A percentile compares a stretch with the other conserved stretches of the same genome.
Conservation (phyloP, 2,329 filamentous ascomycete species). For the Penicillium expansum region DNA sequence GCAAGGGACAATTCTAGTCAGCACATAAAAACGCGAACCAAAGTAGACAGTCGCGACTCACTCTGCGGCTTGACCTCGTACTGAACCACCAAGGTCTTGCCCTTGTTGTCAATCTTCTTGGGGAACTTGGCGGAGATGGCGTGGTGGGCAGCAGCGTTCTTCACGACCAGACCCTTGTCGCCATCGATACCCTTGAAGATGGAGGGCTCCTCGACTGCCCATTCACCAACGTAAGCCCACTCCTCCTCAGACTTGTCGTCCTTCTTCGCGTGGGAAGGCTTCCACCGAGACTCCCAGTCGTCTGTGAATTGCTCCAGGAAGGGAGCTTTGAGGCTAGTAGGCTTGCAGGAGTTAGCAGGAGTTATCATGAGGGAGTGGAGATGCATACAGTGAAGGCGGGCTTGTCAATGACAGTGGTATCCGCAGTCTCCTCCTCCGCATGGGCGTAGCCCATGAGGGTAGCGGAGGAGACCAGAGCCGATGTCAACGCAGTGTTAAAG, state of each 20-base stretch:
- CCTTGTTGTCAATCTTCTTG: conserved; percentile 95
- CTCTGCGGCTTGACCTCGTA: conserved; percentile 99
- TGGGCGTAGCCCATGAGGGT: conserved; percentile 65
- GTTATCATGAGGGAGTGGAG: conserved; percentile 2
- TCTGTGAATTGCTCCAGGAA: conserved; percentile 99
- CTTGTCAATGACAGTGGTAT: conserved; percentile 61
- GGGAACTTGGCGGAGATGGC: conserved; percentile 99
- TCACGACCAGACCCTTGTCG: conserved; percentile 95
- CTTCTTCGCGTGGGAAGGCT: conserved; percentile 95
- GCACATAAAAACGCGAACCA: background rate
- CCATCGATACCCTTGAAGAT: conserved; percentile 90
- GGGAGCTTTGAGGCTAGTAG: conserved; percentile 80
- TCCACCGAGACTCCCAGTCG: conserved; percentile 92
- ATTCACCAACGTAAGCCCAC: conserved; percentile 96
- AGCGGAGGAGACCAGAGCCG: conserved; percentile 67
- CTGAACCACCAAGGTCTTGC: conserved; percentile 93
- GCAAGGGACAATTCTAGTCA: background rate
- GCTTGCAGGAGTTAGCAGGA: conserved; percentile 54
- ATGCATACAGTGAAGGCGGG: conserved; percentile 81
- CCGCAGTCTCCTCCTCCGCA: conserved; percentile 61
- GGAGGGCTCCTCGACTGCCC: conserved; percentile 90
- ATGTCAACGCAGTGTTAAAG: conserved; percentile 75
- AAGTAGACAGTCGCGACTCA: conserved; percentile 51
- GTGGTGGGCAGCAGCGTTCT: conserved; percentile 97
- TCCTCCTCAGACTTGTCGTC: conserved; percentile 79